These are phyloP conservation scores for Acanthamoeba lenticulata DNA, from an alignment of 208 protist species.

Conservation along the genomic window DNA sequence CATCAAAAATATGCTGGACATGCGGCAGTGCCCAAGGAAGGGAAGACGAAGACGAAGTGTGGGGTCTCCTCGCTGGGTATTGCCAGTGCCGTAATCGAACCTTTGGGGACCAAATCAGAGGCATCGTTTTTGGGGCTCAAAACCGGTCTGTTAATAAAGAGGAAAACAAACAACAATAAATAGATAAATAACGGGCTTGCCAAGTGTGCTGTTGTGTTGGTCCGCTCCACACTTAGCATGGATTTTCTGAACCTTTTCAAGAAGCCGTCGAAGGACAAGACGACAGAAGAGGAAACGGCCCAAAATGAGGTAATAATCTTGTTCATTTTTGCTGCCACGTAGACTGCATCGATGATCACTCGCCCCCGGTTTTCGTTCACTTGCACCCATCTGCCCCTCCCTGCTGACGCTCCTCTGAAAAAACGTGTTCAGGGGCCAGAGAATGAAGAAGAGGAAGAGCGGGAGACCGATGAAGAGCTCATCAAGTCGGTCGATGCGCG, in stretches of 20 bases:
- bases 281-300: neutral
- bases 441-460: neutral
- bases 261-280: neutral
- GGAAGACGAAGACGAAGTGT: neutral
- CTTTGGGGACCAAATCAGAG: no score
- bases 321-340: neutral
- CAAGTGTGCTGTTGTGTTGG: neutral
- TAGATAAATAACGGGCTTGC: neutral
- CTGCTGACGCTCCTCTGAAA: neutral
- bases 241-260: neutral
- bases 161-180: neutral
- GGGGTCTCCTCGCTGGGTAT: no score
- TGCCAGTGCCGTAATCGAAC: no score
- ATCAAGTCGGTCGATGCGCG: slow-evolving; percentile 3
- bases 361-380: no score
- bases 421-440: neutral
- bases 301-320: neutral
- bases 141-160: no score
- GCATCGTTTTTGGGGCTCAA: no score
- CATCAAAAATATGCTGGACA: neutral
- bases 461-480: neutral
- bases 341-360: no score
- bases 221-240: neutral
- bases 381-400: no score
- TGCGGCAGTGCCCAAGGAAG: neutral